Base-by-base conservation (phyloP, 805 yeast genomes). In the Trichomonascus vanleenenianus region DNA sequence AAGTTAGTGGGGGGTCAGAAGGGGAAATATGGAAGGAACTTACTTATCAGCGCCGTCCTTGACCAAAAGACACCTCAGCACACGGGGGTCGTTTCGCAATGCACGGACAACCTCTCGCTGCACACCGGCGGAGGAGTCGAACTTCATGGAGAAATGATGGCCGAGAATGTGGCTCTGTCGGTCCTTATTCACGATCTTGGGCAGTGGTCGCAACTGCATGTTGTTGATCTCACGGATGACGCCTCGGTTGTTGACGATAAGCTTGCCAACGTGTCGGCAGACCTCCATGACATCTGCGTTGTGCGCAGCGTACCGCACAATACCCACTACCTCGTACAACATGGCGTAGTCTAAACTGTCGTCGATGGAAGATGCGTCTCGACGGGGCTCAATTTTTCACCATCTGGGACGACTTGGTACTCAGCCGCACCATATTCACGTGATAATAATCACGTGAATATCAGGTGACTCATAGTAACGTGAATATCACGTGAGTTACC, bases 91-190 rank as follows among this genome's bases (percentile, higher is more conserved):
- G 49, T 79, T 76, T 57, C 82, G 79, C 52, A 91, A 67, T 3
- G 93, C 79, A 66, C 95, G 76, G 52, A 81, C 66, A 47, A 93
- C 78, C 67, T 88, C 95, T 42, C 81, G 76, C 64, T 91, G 97
- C 7, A 86, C 97, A 32, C 83, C 79, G 12, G 91, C 75, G 39
- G 93, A 82, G 1, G 88, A 75, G 62, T 93, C 97, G 61, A 91
- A 93, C 16, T 85, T 71, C 80, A 91, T 78, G 48, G 84, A 65
- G 58, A 93, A 91, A 56, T 86, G 89, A 48, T 83, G 81, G 2
- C 97, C 97, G 61, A 86, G 89, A 61, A 86, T 86, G 65, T 89
- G 95, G 50, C 79, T 75, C 60, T 89, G 95, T 59, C 88, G 94
- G 59, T 87, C 87, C 60, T 85, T 85, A 53, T 81, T 78, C 66